Conservation (phyloP, 768 basidiomycete genomes). For the Tricholoma furcatifolium region DNA sequence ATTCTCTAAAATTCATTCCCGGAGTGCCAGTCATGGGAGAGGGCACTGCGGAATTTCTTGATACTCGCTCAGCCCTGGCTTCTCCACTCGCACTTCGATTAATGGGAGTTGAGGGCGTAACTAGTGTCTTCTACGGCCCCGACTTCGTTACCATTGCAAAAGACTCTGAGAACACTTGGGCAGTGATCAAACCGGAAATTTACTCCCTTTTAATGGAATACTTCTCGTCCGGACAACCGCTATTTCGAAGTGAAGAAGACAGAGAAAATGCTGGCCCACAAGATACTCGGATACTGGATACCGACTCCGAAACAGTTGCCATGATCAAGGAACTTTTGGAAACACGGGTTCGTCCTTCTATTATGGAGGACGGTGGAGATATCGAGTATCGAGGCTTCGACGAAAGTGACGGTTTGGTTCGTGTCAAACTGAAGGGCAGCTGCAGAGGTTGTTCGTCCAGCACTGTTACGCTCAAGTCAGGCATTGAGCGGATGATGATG, state of each 20-base stretch:
- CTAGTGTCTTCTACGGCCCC: slow-evolving; percentile 90
- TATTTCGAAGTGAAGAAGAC: slow-evolving; percentile 85
- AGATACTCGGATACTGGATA: slow-evolving; percentile 91
- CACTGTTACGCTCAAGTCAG: slow-evolving; percentile 92
- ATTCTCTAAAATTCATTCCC: slow-evolving; percentile 97
- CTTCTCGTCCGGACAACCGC: slow-evolving; percentile 86
- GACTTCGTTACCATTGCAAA: slow-evolving; percentile 98
- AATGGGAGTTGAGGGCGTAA: slow-evolving; percentile 93
- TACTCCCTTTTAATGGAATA: slow-evolving; percentile 97
- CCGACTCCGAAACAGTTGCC: slow-evolving; percentile 93
- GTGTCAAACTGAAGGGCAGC: slow-evolving; percentile 92
- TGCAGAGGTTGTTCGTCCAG: slow-evolving; percentile 95
- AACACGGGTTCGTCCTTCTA: slow-evolving; percentile 92
- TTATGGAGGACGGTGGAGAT: slow-evolving; percentile 99
- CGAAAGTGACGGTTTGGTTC: slow-evolving; percentile 76
- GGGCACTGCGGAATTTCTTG: slow-evolving; percentile 93
- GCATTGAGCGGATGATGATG: slow-evolving; percentile 98
- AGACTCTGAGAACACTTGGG: slow-evolving; percentile 81
- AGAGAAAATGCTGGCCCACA: slow-evolving; percentile 82
- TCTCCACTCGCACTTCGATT: slow-evolving; percentile 95
- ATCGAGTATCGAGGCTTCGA: slow-evolving; percentile 93
- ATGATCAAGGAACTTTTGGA: slow-evolving; percentile 99
- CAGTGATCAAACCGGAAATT: slow-evolving; percentile 93
- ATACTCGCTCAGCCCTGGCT: slow-evolving; percentile 78
- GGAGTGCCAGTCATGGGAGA: slow-evolving; percentile 85